phyloP scores from a whole-genome alignment of 257 asterid genomes.

The Forsythia viridissima region DNA sequence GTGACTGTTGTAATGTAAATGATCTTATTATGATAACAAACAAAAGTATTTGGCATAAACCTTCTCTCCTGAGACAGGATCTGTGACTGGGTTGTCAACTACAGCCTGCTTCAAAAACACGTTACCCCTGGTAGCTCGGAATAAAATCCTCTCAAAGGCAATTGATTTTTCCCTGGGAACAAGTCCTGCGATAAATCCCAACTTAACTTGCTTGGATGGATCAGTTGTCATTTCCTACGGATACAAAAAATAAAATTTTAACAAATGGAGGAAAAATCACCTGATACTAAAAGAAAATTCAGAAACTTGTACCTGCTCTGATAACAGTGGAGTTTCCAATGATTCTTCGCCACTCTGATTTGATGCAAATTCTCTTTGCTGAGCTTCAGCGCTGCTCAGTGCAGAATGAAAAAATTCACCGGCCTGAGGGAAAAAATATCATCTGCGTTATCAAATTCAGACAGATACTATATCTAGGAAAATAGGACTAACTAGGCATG shows the following conservation, averaged over 20 bases:
- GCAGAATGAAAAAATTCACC: slow-evolving; percentile 85
- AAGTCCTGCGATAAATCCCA: slow-evolving; percentile 89
- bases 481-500: slow-evolving; percentile 11
- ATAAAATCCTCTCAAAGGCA: slow-evolving; percentile 96
- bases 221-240: slow-evolving; percentile 60
- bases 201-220: slow-evolving; percentile 91
- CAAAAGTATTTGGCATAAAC: slow-evolving; percentile 34
- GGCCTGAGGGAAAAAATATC: slow-evolving; percentile 53
- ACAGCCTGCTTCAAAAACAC: slow-evolving; percentile 79
- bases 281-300: slow-evolving; percentile 16
- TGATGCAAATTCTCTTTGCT: slow-evolving; percentile 65
- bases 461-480: neutral
- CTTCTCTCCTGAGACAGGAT: slow-evolving; percentile 97
- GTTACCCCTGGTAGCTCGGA: slow-evolving; percentile 99
- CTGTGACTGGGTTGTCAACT: slow-evolving; percentile 77
- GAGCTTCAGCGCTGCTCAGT: slow-evolving; percentile 80
- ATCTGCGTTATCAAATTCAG: slow-evolving; percentile 11
- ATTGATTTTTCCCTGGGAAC: slow-evolving; percentile 87
- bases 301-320: slow-evolving; percentile 60
- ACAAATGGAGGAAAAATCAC: slow-evolving; percentile 15
- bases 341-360: slow-evolving; percentile 81
- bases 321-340: slow-evolving; percentile 78
- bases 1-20: neutral
- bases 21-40: neutral
- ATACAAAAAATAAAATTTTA: slow-evolving; percentile 18